Evolutionary conservation across 2,329 filamentous ascomycete species (phyloP).

Genomic region (Orbilia ellipsospora): DNA sequence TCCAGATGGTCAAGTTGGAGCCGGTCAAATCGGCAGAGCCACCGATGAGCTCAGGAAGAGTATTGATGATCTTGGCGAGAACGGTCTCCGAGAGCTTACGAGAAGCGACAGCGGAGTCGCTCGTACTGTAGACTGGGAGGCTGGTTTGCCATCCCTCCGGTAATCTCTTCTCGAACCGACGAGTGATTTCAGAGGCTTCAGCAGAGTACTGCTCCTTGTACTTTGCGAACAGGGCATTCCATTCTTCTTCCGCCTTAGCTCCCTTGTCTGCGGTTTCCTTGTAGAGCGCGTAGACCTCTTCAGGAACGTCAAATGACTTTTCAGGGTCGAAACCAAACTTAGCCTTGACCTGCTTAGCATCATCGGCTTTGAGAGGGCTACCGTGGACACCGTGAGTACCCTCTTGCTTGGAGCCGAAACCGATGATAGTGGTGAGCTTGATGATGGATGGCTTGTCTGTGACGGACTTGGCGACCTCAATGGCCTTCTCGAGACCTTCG

Average conservation of each 20-base stretch:
- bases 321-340: conserved; percentile 97
- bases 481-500: conserved; percentile 85
- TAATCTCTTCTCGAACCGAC: conserved; percentile 83
- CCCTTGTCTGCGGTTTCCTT: conserved; percentile 85
- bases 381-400: conserved; percentile 97
- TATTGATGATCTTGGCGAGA: conserved; percentile 84
- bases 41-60: conserved; percentile 89
- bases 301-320: conserved; percentile 90
- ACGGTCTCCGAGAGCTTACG: conserved; percentile 97
- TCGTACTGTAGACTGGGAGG: conserved; percentile 85
- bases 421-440: conserved; percentile 96
- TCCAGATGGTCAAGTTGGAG: conserved; percentile 99
- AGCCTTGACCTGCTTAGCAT: conserved; percentile 91
- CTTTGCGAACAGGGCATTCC: conserved; percentile 91
- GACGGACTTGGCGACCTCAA: conserved; percentile 84
- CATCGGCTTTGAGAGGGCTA: conserved; percentile 92
- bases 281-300: conserved; percentile 93
- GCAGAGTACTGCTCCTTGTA: conserved; percentile 81
- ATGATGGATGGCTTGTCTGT: conserved; percentile 98
- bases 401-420: conserved; percentile 91
- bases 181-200: conserved; percentile 81
- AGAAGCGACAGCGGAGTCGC: conserved; percentile 85
- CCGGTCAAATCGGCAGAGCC: conserved; percentile 97
- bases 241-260: conserved; percentile 89
- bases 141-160: conserved; percentile 96